phyloP scores from a whole-genome alignment of 169 alveolate genomes.

The Babesia bovis region DNA sequence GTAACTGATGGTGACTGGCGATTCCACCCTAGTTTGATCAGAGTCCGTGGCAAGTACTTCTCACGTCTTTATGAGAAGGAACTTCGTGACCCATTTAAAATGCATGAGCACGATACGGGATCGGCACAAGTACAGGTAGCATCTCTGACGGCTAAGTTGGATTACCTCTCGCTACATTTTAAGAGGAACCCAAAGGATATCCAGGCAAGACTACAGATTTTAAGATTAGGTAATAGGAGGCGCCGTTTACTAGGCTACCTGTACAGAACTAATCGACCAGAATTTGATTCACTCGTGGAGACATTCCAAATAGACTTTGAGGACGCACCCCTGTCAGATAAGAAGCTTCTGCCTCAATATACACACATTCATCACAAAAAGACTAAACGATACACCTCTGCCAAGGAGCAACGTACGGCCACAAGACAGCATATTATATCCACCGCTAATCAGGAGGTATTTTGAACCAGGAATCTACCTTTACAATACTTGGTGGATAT shows the following conservation, averaged over 20 bases:
- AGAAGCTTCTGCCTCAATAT: conserved; percentile 30
- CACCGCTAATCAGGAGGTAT: conserved; percentile 17
- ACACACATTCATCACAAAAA: conserved; percentile 26
- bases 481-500: neutral
- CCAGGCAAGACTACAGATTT: conserved; percentile 50
- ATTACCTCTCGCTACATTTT: conserved; percentile 44
- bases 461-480: too few relatives aligned
- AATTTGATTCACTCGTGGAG: conserved; percentile 30
- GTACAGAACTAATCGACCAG: conserved; percentile 36
- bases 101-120: conserved; percentile 60
- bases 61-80: conserved; percentile 55
- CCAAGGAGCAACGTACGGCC: conserved; percentile 47
- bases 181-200: conserved; percentile 39
- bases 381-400: conserved; percentile 54
- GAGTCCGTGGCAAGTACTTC: conserved; percentile 66
- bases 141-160: conserved; percentile 60
- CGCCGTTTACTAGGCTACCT: conserved; percentile 55
- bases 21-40: conserved; percentile 45
- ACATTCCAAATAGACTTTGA: conserved; percentile 62
- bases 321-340: conserved; percentile 29
- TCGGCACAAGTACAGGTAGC: conserved; percentile 61
- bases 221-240: conserved; percentile 34
- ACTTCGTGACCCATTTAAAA: conserved; percentile 60
- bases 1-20: conserved; percentile 48
- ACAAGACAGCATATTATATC: conserved; percentile 10